phyloP scores from a whole-genome alignment of 495 filamentous ascomycete genomes.

The Immersiella caudata region DNA sequence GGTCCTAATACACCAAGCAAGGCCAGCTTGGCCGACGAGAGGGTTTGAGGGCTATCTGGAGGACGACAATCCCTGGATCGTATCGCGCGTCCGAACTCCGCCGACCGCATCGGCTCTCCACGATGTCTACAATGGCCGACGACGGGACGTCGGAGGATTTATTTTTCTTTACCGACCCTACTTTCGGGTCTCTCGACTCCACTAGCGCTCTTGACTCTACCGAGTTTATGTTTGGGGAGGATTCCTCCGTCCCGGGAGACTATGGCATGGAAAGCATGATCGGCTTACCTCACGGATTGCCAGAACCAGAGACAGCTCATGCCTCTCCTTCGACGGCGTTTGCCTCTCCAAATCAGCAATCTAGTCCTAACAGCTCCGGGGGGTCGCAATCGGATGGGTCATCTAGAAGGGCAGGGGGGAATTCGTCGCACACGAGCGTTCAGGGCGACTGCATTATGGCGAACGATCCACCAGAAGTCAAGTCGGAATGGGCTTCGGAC shows the following conservation, averaged over 20 bases:
- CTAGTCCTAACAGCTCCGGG: background rate
- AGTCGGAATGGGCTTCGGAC: slow-evolving; percentile 1
- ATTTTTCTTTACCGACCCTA: background rate
- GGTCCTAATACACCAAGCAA: background rate
- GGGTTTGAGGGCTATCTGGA: background rate
- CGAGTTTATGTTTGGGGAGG: background rate
- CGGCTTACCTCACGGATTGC: background rate
- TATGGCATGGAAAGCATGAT: background rate
- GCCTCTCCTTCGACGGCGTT: background rate
- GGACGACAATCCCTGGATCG: background rate
- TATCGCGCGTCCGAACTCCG: background rate
- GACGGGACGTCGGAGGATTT: background rate
- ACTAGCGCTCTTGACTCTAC: background rate
- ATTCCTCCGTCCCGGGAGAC: background rate
- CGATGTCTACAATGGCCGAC: background rate
- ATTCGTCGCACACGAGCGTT: background rate
- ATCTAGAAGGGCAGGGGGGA: background rate
- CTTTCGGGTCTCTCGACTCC: background rate
- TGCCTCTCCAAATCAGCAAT: background rate
- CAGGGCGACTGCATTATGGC: background rate
- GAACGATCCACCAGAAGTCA: background rate
- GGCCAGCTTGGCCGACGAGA: background rate
- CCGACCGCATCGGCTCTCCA: background rate
- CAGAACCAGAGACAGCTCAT: background rate
- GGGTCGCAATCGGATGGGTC: slow-evolving; percentile 1